These are phyloP conservation scores for Fusarium luffae DNA, from an alignment of 2,329 filamentous ascomycete genomes.

Conservation along the genomic window DNA sequence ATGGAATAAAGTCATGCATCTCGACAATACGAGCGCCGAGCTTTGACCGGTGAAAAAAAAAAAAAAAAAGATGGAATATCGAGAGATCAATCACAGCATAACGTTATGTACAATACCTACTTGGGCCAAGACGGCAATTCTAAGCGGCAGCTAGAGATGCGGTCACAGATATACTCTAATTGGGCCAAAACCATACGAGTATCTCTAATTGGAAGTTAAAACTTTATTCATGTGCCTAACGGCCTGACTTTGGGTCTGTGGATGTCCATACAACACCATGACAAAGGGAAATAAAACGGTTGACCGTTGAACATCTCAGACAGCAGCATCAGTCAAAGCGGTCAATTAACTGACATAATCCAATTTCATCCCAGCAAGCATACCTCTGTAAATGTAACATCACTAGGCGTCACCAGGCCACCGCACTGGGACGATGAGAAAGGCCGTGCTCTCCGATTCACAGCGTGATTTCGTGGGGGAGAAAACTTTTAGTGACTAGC, in stretches of 20 bases:
- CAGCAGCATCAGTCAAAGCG: neutral
- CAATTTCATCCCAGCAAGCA: neutral
- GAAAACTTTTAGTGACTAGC: neutral
- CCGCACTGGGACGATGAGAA: constrained; percentile 18
- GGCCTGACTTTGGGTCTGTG: neutral
- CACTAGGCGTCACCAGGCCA: constrained; percentile 23
- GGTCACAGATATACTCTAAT: neutral
- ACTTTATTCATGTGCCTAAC: neutral
- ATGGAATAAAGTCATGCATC: constrained; percentile 10
- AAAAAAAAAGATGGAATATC: neutral
- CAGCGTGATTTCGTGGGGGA: constrained; percentile 9
- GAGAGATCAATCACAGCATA: neutral
- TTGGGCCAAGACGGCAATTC: constrained; percentile 7
- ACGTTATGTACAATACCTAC: neutral
- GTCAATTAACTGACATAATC: neutral
- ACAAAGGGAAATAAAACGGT: neutral
- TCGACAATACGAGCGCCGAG: neutral
- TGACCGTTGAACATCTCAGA: neutral
- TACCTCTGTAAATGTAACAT: neutral
- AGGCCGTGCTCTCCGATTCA: neutral
- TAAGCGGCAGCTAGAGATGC: neutral
- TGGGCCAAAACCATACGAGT: neutral
- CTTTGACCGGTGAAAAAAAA: neutral
- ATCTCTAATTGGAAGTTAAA: neutral
- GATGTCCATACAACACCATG: neutral